Conservation (phyloP, 176 grass and related monocot species). For the Triticum dicoccoides region DNA sequence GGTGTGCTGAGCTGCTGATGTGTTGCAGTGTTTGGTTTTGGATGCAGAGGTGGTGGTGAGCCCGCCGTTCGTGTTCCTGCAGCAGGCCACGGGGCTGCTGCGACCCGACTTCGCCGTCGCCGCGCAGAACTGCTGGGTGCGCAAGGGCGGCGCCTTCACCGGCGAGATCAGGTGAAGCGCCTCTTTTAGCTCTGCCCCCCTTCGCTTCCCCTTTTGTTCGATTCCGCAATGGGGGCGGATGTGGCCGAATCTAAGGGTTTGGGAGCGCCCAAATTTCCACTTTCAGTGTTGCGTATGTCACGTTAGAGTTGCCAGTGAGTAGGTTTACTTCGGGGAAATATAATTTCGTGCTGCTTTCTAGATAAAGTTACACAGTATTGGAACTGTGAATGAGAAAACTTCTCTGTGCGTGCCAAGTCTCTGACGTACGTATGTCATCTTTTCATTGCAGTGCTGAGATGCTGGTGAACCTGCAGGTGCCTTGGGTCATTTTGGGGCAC, state of each 20-base stretch:
- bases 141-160: constrained; percentile 85
- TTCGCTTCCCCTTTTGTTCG: background rate
- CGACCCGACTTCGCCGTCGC: constrained; percentile 72
- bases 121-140: constrained; percentile 90
- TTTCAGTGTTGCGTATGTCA: no score
- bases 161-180: constrained; percentile 75
- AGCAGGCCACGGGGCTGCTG: constrained; percentile 60
- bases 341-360: no score
- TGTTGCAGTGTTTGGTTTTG: background rate
- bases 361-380: no score
- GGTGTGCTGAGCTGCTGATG: constrained; percentile 4
- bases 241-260: background rate
- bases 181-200: background rate
- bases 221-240: background rate
- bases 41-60: constrained; percentile 86
- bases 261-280: no score
- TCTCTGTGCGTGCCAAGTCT: background rate
- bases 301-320: no score
- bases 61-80: constrained; percentile 87
- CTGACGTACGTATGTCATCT: constrained; percentile 3
- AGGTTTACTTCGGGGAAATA: no score
- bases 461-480: constrained; percentile 71
- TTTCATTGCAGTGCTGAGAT: constrained; percentile 63
- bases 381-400: background rate
- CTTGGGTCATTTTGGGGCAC: constrained; percentile 89